Evolutionary conservation across 768 basidiomycete species (phyloP), one percentile per base, ranked within the genome.

Genomic region (Psilocybe cubensis): DNA sequence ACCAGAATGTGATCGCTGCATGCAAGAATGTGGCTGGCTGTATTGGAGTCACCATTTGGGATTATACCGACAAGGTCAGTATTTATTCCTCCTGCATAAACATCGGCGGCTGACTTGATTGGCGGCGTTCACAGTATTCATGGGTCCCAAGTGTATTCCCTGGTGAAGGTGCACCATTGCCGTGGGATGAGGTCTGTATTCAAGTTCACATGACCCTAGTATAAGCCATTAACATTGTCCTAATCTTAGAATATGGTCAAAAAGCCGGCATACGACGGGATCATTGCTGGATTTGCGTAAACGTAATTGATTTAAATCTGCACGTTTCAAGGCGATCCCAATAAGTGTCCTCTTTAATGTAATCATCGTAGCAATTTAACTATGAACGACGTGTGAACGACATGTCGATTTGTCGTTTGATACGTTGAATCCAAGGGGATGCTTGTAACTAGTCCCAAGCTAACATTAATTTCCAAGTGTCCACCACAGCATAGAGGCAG

Each of bases 1-100:
- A 86, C 62, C 70, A 79, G 68, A 77, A 74, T 24, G 80, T 87
- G 42, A 76, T 87, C 52, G 57, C 69, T n/a, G 81, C 84, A 11
- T 88, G 87, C 66, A 76, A 78, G 59, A 72, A 72, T 27, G 72
- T 79, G 6, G 45, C 68, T 1, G 68, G 66, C 0, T 82, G 80
- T 49, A 67, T 82, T 57, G 79, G 79, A 17, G 72, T 80, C 27
- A 80, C 78, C 1, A 67, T 79, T 35, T 81, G 79, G 79, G 79
- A 77, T 54, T 76, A 70, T 57, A 79, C 77, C 33, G 78, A 80
- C 50, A 77, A 77, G 67, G 68, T 67, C 14, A 6, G 56, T 18
- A 17, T 42, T 23, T 7, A 12, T 29, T 10, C 12, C 40, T 14
- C 35, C 33, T 49, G 24, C 41, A 6, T 2, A 31, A 21, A 18